phyloP scores from a whole-genome alignment of 2,329 filamentous ascomycete species.

The Cytospora chrysosperma region DNA sequence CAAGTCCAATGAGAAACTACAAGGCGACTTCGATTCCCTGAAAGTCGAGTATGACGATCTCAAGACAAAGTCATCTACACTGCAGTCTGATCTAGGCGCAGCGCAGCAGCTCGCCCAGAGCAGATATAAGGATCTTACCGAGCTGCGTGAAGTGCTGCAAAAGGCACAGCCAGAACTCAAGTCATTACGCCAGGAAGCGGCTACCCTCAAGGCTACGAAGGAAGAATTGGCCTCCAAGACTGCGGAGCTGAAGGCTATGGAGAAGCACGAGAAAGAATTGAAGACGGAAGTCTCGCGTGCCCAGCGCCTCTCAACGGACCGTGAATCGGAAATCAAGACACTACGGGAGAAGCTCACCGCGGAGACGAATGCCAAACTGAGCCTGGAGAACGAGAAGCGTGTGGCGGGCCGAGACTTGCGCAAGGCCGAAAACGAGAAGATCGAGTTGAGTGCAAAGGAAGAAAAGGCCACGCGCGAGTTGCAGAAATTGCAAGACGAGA shows the following conservation, averaged over 20 bases:
- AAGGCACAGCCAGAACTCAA: slow-evolving; percentile 86
- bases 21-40: slow-evolving; percentile 57
- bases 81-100: slow-evolving; percentile 82
- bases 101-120: slow-evolving; percentile 83
- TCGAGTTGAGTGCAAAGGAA: slow-evolving; percentile 69
- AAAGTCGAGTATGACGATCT: slow-evolving; percentile 63
- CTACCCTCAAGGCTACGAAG: slow-evolving; percentile 69
- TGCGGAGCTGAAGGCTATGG: slow-evolving; percentile 69
- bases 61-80: slow-evolving; percentile 63
- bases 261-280: slow-evolving; percentile 79
- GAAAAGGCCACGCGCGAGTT: slow-evolving; percentile 74
- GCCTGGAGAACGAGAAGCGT: slow-evolving; percentile 76
- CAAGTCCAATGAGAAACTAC: slow-evolving; percentile 53
- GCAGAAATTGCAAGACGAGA: slow-evolving; percentile 68
- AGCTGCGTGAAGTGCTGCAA: slow-evolving; percentile 75
- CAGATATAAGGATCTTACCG: slow-evolving; percentile 83
- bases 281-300: slow-evolving; percentile 69
- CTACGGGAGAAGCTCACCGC: slow-evolving; percentile 76
- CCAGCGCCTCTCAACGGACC: slow-evolving; percentile 69
- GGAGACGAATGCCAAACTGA: slow-evolving; percentile 69
- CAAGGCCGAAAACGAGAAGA: slow-evolving; percentile 73
- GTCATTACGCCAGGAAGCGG: slow-evolving; percentile 73
- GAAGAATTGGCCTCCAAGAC: slow-evolving; percentile 65
- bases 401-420: slow-evolving; percentile 75
- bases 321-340: slow-evolving; percentile 73